phyloP scores from a whole-genome alignment of 495 filamentous ascomycete species.

The Physcia stellaris region DNA sequence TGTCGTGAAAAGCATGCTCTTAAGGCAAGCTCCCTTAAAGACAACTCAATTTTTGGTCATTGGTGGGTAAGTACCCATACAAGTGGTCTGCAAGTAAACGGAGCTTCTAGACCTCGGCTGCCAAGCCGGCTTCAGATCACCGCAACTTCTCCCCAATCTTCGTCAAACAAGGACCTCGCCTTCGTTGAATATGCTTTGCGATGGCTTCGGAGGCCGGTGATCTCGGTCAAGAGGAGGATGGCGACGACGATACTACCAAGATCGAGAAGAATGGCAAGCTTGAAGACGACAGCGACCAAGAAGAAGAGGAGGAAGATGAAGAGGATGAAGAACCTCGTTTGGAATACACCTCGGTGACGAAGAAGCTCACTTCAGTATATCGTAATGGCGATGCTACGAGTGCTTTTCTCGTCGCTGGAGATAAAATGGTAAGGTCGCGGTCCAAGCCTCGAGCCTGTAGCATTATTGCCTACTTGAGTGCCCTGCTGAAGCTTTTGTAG shows the following conservation, averaged over 20 bases:
- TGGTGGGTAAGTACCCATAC: too few relatives aligned
- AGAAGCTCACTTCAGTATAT: slow-evolving; percentile 66
- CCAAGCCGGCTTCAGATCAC: neutral
- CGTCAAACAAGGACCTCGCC: too few relatives aligned
- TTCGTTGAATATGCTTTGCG: too few relatives aligned
- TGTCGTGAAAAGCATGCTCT: too few relatives aligned
- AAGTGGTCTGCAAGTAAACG: too few relatives aligned
- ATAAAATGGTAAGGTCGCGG: slow-evolving; percentile 75
- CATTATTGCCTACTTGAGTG: too few relatives aligned
- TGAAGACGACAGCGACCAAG: slow-evolving; percentile 27
- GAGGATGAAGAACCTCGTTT: slow-evolving; percentile 93
- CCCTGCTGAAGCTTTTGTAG: slow-evolving; percentile 33
- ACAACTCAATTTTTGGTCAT: too few relatives aligned
- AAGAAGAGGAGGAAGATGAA: slow-evolving; percentile 65
- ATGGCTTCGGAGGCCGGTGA: slow-evolving; percentile 19
- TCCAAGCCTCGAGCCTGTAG: neutral
- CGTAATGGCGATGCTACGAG: slow-evolving; percentile 91
- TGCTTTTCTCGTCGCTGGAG: slow-evolving; percentile 73
- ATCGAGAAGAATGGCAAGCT: slow-evolving; percentile 23
- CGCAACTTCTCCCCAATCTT: too few relatives aligned
- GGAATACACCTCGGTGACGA: slow-evolving; percentile 80
- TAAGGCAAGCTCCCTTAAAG: too few relatives aligned
- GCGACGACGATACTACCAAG: slow-evolving; percentile 16
- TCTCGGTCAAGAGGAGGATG: slow-evolving; percentile 11
- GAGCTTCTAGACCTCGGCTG: too few relatives aligned